Base-by-base conservation (phyloP, 2,329 filamentous ascomycete genomes). In the Dendrostoma leiphaemia region DNA sequence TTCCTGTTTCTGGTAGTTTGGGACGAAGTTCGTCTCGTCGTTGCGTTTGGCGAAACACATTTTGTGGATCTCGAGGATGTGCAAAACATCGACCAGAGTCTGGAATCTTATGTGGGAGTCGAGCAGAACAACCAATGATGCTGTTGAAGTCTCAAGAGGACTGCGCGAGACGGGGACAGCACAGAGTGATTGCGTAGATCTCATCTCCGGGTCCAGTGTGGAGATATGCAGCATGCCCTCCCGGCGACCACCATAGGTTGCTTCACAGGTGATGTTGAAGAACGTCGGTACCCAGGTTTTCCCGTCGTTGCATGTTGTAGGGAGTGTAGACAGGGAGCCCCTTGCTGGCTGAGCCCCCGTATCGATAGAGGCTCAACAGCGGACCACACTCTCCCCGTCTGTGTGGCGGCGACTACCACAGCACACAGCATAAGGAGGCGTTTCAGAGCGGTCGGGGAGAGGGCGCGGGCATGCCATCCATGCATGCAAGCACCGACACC, bases 311-410 rank as follows among this genome's bases (percentile, higher is more conserved):
- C n/a, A n/a, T n/a, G n/a, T n/a, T n/a, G n/a, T n/a, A n/a, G n/a
- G n/a, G n/a, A 21, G 15, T 47, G 35, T 35, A 34, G 47, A 32
- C 40, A 19, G 26, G 52, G 52, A 21, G 35, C 9, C 40, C 32
- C n/a, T 24, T n/a, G 31, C 5, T 23, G 47, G 45, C 44, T 19
- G 29, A 23, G n/a, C n/a, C 34, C 38, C 13, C 38, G 51, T 45
- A 46, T 28, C 46, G 51, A 46, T 54, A 54, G 47, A 57, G 41
- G 51, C 54, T 57, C 51, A 43, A 38, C 21, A 43, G n/a, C n/a
- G n/a, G 34, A 37, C 34, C 15, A 26, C 10, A 35, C 31, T 3
- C 19, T 37, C 26, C 4, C 19, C 21, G 32, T 15, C 21, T 12
- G 21, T 38, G 47, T 17, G 15, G 35, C 38, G 29, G 29, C 17